These are phyloP conservation scores for Mycena sanguinolenta DNA, from an alignment of 768 basidiomycete genomes.

Conservation along the genomic window DNA sequence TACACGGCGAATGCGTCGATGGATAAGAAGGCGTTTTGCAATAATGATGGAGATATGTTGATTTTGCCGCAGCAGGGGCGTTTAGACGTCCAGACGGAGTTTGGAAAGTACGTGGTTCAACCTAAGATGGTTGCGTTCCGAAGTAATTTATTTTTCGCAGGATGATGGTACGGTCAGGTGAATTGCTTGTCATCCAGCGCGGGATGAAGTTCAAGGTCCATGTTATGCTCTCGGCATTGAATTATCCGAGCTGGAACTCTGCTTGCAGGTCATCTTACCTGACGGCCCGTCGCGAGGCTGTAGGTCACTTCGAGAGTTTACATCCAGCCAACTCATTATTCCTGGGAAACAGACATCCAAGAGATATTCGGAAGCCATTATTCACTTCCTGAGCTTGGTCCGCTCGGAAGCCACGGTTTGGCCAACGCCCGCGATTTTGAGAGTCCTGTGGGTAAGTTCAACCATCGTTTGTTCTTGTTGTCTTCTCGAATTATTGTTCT, in stretches of 20 bases:
- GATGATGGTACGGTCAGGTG: conserved; percentile 74
- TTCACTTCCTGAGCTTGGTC: conserved; percentile 73
- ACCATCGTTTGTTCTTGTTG: no score
- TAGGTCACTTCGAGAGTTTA: conserved; percentile 45
- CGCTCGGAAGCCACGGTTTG: conserved; percentile 75
- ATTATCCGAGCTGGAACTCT: background rate
- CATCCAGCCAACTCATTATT: background rate
- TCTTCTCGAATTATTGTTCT: no score
- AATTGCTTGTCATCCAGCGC: conserved; percentile 74
- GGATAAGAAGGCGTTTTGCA: conserved; percentile 71
- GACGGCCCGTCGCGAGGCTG: conserved; percentile 75
- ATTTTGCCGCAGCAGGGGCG: conserved; percentile 76
- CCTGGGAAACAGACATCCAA: conserved; percentile 60
- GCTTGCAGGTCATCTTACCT: conserved; percentile 59
- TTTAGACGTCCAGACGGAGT: conserved; percentile 78
- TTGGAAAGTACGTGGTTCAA: conserved; percentile 65
- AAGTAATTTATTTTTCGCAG: conserved; percentile 43
- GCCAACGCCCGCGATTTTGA: conserved; percentile 77
- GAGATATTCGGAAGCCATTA: conserved; percentile 77
- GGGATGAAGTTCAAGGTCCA: conserved; percentile 76
- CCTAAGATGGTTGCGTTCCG: background rate
- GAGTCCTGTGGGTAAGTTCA: no score
- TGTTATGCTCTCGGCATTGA: conserved; percentile 8
- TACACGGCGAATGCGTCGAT: conserved; percentile 73
- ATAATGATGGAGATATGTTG: conserved; percentile 76